These are phyloP conservation scores for Arctostaphylos glauca DNA, from an alignment of 148 eudicot species.

Conservation along the genomic window DNA sequence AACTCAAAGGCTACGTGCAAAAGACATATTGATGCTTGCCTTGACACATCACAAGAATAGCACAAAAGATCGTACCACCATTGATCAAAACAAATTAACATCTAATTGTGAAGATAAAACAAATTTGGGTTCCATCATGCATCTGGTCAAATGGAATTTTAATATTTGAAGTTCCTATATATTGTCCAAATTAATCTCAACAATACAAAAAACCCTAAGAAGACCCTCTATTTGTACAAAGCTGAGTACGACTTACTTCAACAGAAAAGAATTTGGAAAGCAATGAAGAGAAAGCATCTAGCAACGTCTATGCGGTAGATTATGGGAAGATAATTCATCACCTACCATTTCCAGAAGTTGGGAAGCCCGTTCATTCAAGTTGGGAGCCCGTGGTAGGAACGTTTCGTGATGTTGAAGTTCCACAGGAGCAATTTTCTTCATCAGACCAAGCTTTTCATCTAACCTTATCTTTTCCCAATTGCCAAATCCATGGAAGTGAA, in stretches of 20 bases:
- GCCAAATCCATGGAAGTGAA: slow-evolving; percentile 94
- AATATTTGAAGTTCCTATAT: neutral
- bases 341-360: slow-evolving; percentile 92
- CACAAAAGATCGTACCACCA: neutral
- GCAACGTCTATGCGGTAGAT: neutral
- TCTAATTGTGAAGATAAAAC: neutral
- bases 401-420: slow-evolving; percentile 99
- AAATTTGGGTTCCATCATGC: neutral
- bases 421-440: slow-evolving; percentile 95
- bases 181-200: neutral
- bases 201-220: neutral
- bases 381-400: slow-evolving; percentile 98
- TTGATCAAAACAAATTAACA: neutral
- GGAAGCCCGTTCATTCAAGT: slow-evolving; percentile 90
- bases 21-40: neutral
- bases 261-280: neutral
- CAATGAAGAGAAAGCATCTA: neutral
- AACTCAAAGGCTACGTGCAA: neutral
- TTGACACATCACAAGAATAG: neutral
- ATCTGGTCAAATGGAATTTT: neutral
- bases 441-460: slow-evolving; percentile 83
- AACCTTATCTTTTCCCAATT: slow-evolving; percentile 96
- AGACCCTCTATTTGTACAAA: neutral
- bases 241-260: neutral
- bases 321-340: slow-evolving; percentile 4